Conservation (phyloP, 805 yeast genomes). For the Diddensiella santjacobensis region DNA sequence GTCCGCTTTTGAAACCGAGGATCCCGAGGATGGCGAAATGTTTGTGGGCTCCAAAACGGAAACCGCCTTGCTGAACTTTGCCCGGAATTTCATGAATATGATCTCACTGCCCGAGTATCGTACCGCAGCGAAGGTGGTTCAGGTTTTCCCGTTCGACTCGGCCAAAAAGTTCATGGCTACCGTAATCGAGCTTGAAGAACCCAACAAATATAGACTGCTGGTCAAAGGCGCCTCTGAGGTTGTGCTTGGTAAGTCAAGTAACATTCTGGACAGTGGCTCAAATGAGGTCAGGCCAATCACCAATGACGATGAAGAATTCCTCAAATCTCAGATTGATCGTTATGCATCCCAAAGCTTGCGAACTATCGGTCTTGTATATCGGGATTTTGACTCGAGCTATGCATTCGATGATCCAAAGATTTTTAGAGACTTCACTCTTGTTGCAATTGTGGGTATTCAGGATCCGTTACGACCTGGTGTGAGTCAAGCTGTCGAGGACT, state of each 20-base stretch:
- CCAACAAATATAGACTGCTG: constrained; percentile 50
- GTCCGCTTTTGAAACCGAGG: constrained; percentile 70
- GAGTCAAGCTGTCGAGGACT: constrained; percentile 78
- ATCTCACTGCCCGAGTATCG: constrained; percentile 48
- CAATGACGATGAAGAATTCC: constrained; percentile 28
- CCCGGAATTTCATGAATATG: constrained; percentile 49
- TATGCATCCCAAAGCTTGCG: constrained; percentile 80
- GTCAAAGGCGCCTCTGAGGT: constrained; percentile 96
- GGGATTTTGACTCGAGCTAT: constrained; percentile 45
- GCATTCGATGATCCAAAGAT: not conserved
- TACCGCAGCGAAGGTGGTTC: constrained; percentile 47
- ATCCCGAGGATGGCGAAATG: constrained; percentile 44
- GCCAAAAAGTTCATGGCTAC: constrained; percentile 90
- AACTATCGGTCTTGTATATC: constrained; percentile 84
- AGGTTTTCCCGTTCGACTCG: constrained; percentile 86
- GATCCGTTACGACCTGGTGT: constrained; percentile 94
- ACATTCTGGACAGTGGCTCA: constrained; percentile 18
- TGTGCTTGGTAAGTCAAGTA: constrained; percentile 57
- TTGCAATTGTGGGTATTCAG: constrained; percentile 85
- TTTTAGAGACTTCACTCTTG: constrained; percentile 44
- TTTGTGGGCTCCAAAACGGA: constrained; percentile 94
- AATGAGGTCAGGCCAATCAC: constrained; percentile 11
- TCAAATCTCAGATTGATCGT: constrained; percentile 44
- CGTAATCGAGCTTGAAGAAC: constrained; percentile 42
- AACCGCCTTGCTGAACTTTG: constrained; percentile 73